Evolutionary conservation across 2,329 filamentous ascomycete genomes (phyloP).

Genomic region (Didymosphaeria variabile): DNA sequence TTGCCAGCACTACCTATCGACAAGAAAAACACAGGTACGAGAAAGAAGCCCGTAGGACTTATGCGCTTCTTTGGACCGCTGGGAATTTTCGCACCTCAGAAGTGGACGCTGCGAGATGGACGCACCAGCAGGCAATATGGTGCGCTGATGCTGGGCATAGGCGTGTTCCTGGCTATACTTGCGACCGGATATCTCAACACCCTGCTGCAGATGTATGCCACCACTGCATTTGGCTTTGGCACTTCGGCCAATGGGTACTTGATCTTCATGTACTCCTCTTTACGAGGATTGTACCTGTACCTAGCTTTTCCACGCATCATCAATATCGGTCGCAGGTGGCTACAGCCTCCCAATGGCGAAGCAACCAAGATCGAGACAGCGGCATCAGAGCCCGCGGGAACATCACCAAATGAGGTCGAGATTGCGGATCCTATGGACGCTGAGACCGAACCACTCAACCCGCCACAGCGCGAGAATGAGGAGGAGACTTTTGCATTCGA

Average conservation of each 20-base stretch:
- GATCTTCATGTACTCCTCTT: constrained; percentile 56
- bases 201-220: constrained; percentile 62
- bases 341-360: constrained; percentile 35
- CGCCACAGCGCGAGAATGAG: constrained; percentile 44
- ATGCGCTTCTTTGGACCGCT: constrained; percentile 70
- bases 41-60: constrained; percentile 49
- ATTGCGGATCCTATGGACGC: constrained; percentile 60
- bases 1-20: constrained; percentile 62
- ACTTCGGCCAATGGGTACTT: constrained; percentile 57
- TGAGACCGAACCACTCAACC: constrained; percentile 58
- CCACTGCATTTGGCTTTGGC: constrained; percentile 55
- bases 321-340: constrained; percentile 50
- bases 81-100: constrained; percentile 67
- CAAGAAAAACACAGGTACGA: constrained; percentile 35
- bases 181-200: constrained; percentile 74
- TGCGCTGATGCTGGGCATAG: constrained; percentile 69
- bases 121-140: constrained; percentile 66
- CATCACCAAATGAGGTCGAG: constrained; percentile 43
- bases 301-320: constrained; percentile 58
- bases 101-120: constrained; percentile 62
- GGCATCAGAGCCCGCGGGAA: constrained; percentile 32
- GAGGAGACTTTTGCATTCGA: constrained; percentile 68
- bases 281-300: constrained; percentile 56
- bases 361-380: constrained; percentile 18
- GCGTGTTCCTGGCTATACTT: constrained; percentile 73